Base-by-base conservation (phyloP, 2,329 filamentous ascomycete species). In the Nothophaeocryptopus gaeumannii region DNA sequence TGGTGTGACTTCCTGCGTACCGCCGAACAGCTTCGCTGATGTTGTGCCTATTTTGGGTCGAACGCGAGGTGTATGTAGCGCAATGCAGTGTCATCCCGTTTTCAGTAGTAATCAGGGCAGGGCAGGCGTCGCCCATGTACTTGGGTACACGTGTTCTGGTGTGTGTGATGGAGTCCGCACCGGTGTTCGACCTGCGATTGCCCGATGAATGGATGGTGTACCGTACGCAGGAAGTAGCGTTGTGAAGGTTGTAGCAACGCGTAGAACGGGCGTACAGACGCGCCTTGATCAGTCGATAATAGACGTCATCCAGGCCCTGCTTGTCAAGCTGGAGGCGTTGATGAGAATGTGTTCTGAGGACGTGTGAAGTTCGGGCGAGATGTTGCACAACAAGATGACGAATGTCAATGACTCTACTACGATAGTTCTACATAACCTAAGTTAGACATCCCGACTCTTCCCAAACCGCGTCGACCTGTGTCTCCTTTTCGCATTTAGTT, bases 101-200 rank as follows among this genome's bases (percentile, higher is more conserved):
- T 26, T 26, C 20, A 26, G 20, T 26, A 26, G 20, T 26, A 26
- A 26, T 26, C 20, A 26, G 20, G 20, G 20, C 20, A 26, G 20
- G 20, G 20, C 20, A 26, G 20, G 20, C 20, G 20, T 26, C 20
- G 20, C 20, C 20, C 20, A 26, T 26, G 20, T 26, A 26, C 20
- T 26, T 26, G 20, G 20, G 20, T 26, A 26, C 20, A 26, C 7
- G 20, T 26, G 4, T 26, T 26, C 20, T 26, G 20, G 7, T 26
- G 20, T 26, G n/a, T 16, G 5, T n/a, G 30, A 43, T 40, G 38
- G 38, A 29, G 15, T 34, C 30, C 30, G 40, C 26, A 43, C 40
- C 40, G 40, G 40, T 33, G 34, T 43, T 43, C 14, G 40, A 29
- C 40, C 40, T 43, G 40, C 30, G 20, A 43, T 33, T 5, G 30